Evolutionary conservation across 2,329 filamentous ascomycete genomes (phyloP).

Genomic region (Stenocarpella maydis): DNA sequence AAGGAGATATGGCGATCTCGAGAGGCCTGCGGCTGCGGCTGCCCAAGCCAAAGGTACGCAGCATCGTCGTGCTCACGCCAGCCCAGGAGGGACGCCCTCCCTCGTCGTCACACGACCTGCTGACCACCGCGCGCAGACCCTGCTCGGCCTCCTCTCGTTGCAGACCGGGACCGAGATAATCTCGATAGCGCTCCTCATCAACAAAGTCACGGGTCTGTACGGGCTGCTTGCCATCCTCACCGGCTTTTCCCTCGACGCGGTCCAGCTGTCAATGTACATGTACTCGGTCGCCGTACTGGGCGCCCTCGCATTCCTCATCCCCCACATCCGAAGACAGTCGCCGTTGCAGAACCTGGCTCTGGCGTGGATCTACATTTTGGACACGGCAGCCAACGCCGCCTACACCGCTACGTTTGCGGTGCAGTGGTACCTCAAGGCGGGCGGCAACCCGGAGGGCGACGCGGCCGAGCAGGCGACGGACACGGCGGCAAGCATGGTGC

Average conservation of each 20-base stretch:
- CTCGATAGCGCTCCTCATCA: slow-evolving; percentile 82
- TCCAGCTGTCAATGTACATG: slow-evolving; percentile 91
- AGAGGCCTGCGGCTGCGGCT: slow-evolving; percentile 27
- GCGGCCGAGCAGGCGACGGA: slow-evolving; percentile 54
- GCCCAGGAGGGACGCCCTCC: neutral
- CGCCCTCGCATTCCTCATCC: slow-evolving; percentile 74
- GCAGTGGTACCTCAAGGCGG: slow-evolving; percentile 81
- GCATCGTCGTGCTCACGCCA: slow-evolving; percentile 9
- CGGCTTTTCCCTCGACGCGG: slow-evolving; percentile 80
- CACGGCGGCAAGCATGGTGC: slow-evolving; percentile 77
- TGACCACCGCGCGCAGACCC: slow-evolving; percentile 63
- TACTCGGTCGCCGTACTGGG: slow-evolving; percentile 80
- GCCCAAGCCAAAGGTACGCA: slow-evolving; percentile 34
- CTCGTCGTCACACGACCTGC: neutral
- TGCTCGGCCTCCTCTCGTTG: slow-evolving; percentile 85
- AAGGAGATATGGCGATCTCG: slow-evolving; percentile 30
- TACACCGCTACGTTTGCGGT: slow-evolving; percentile 86
- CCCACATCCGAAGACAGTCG: slow-evolving; percentile 80
- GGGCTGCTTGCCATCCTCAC: slow-evolving; percentile 89
- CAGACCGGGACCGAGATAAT: slow-evolving; percentile 88
- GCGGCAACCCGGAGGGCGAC: slow-evolving; percentile 36
- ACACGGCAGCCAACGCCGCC: slow-evolving; percentile 80
- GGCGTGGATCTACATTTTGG: slow-evolving; percentile 85
- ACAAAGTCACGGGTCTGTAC: slow-evolving; percentile 91
- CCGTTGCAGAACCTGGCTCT: slow-evolving; percentile 83